Base-by-base conservation (phyloP, 768 basidiomycete genomes). In the Leccinellum luteum region DNA sequence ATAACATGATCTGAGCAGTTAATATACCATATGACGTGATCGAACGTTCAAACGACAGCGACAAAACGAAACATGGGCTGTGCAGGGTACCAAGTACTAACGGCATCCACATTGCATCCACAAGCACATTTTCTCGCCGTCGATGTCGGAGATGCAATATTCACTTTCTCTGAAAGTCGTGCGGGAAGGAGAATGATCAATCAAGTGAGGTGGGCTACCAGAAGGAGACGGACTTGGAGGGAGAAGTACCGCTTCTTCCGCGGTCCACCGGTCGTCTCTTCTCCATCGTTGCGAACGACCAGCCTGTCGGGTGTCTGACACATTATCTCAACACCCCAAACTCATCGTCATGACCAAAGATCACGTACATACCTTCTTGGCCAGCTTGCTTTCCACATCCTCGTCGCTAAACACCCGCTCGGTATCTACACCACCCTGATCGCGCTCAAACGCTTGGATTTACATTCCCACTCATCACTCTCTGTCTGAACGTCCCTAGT, bases 121-220 rank as follows among this genome's bases (percentile, higher is more conserved):
- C 25, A 25, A 43, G 23, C 23, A 3, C 85, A 87, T 87, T 54
- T 70, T 69, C 50, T 90, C 89, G 28, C 91, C 92, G 68, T 94
- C 93, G 3, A 91, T 92, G 69, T 94, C 92, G 7, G 88, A 88
- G 52, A 95, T 83, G 71, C 85, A 81, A 64, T 87, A 93, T 73
- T 92, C 93, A 67, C 90, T 93, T 79, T 94, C 94, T 68, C 93
- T 94, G 51, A 60, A 21, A 19, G n/a, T 41, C 38, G 47, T 30
- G 41, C 9, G 58, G 44, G 27, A 38, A 41, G n/a, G 25, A 9
- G 60, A 51, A 59, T 44, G 51, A 44, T 54, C 30, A 52, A 19
- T 12, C 17, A 34, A 41, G n/a, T 5, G 38, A 19, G n/a, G 38
- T 41, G 38, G 9, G 17, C 17, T 4, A 30, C 28, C 15, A 10